These are phyloP conservation scores for Leucocoprinus leucothites DNA, from an alignment of 768 basidiomycete species.

Conservation along the genomic window DNA sequence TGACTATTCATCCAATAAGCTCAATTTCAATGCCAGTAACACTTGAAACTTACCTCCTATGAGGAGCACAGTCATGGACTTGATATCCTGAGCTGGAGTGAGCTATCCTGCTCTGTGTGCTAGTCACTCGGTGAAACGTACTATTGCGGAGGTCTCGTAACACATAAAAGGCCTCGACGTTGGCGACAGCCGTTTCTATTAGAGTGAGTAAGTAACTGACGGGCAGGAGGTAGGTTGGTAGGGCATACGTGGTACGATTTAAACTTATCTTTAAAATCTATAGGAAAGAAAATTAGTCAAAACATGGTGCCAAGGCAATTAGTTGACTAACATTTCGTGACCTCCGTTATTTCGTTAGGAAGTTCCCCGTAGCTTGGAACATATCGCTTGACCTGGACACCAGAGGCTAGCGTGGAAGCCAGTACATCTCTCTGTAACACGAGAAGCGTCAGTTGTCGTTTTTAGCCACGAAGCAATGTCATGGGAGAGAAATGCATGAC, in stretches of 20 bases:
- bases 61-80: conserved; percentile 37
- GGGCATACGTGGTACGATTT: conserved; percentile 53
- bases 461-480: background rate
- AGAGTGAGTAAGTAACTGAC: background rate
- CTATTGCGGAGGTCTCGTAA: conserved; percentile 70
- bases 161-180: conserved; percentile 58
- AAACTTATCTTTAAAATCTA: conserved; percentile 74
- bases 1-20: conserved; percentile 19
- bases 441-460: background rate
- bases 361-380: conserved; percentile 61
- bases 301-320: too few relatives aligned
- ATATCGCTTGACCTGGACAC: conserved; percentile 52
- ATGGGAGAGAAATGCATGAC: background rate
- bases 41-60: conserved; percentile 18
- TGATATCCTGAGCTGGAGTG: conserved; percentile 30
- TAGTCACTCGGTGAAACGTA: conserved; percentile 28
- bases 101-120: background rate
- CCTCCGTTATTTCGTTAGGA: conserved; percentile 55
- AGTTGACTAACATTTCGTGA: conserved; percentile 53
- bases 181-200: conserved; percentile 57
- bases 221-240: background rate
- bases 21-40: background rate
- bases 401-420: conserved; percentile 49
- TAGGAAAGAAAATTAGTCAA: background rate
- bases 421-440: conserved; percentile 46